Evolutionary conservation across 345 rosid species (phyloP), one percentile per base, ranked within the genome.

Genomic region (Cardamine resedifolia): DNA sequence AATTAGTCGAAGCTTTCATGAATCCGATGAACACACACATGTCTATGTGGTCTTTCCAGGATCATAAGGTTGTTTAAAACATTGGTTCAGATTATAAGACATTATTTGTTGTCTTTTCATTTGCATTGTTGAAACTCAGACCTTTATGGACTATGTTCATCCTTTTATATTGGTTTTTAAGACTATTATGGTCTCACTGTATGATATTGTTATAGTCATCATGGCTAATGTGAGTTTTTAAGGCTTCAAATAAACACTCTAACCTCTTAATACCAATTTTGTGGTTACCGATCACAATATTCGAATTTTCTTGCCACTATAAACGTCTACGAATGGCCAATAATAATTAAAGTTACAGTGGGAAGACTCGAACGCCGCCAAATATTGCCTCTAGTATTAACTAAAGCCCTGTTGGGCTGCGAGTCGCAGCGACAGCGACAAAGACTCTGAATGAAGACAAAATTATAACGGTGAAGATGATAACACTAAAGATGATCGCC

Each of bases 81-180:
- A 11, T 49, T 49, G 24, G 33, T 49, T 74, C 21, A 45, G 47
- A 28, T 16, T 24, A 39, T 39, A 51, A 60, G 72, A 58, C 78
- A 66, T 66, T 51, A 3, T 30, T 57, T 68, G 74, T 45, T 62
- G 12, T 23, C 31, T 60, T 59, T 67, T 66, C 57, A 73, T 56
- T 73, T 24, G 11, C 63, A 39, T 55, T 56, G 50, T 75, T 68
- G 27, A 41, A 41, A 41, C 67, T 67, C 61, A 50, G 19, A 48
- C 58, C 45, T 58, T 55, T 41, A 28, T 58, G 50, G 47, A 3
- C 6, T 68, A 41, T 68, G 61, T 59, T 67, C 6, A 75, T 43
- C 63, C 23, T 74, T 60, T 66, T 60, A 4, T 68, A 31, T 68
- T 59, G 36, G 68, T 58, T 74, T 19, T 21, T 33, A 31, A 47